These are phyloP conservation scores for Metschnikowia baotianmanensis DNA, from an alignment of 805 yeast species.

Conservation along the genomic window DNA sequence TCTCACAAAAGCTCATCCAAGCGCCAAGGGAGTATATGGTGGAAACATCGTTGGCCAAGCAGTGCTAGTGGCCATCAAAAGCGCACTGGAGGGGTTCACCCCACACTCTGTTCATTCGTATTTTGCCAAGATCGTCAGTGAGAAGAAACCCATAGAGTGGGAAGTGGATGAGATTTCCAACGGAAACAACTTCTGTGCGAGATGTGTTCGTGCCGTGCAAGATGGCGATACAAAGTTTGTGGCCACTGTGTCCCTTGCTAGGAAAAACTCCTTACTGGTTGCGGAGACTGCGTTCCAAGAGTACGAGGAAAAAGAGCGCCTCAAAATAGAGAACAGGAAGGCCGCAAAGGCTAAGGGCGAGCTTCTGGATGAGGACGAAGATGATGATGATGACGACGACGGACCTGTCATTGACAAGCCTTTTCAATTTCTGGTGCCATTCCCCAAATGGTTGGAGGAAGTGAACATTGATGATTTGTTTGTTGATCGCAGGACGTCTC, in stretches of 20 bases:
- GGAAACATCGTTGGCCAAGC: conserved; percentile 39
- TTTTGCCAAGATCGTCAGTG: conserved; percentile 39
- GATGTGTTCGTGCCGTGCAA: conserved; percentile 32
- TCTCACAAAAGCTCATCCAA: conserved; percentile 28
- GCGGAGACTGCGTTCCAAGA: conserved; percentile 24
- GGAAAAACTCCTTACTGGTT: conserved; percentile 26
- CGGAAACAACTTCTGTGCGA: conserved; percentile 36
- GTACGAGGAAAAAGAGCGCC: conserved; percentile 13
- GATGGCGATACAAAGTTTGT: conserved; percentile 29
- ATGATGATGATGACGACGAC: conserved; percentile 26
- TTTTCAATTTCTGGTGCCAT: conserved; percentile 34
- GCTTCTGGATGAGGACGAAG: conserved; percentile 23
- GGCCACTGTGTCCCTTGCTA: conserved; percentile 36
- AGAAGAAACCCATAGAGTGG: conserved; percentile 27
- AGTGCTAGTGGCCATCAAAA: conserved; percentile 35
- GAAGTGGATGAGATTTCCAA: conserved; percentile 34
- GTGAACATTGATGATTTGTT: conserved; percentile 14
- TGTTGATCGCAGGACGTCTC: conserved; percentile 8
- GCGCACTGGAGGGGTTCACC: conserved; percentile 31
- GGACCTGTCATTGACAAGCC: conserved; percentile 25
- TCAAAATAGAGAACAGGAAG: conserved; percentile 3
- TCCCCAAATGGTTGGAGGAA: conserved; percentile 29
- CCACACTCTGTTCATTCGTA: conserved; percentile 43
- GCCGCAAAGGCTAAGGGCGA: conserved; percentile 2
- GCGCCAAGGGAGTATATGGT: conserved; percentile 38